A percentile compares a stretch with the other conserved stretches of the same genome.
These are phyloP conservation scores for Pecoramyces ruminantium DNA, from an alignment of 192 early-diverging fungal genomes.

Conservation along the genomic window DNA sequence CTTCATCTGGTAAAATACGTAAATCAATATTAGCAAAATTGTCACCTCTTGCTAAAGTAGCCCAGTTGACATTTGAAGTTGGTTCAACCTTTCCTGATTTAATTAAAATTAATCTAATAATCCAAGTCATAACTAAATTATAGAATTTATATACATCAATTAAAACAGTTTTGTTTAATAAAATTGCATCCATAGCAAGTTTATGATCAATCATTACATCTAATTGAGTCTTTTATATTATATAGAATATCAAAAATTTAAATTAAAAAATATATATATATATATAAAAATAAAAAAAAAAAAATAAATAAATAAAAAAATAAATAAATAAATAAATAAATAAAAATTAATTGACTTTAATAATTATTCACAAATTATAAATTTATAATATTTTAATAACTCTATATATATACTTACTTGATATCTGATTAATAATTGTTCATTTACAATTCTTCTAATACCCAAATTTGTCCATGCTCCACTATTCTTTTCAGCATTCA, in stretches of 20 bases:
- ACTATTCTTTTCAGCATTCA: conserved; percentile 33
- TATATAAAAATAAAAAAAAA: too few species aligned
- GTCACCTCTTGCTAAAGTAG: conserved; percentile 8
- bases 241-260: too few species aligned
- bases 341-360: too few species aligned
- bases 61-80: background rate
- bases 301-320: too few species aligned
- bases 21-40: conserved; percentile 15
- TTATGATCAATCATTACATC: conserved; percentile 47
- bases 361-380: too few species aligned
- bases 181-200: conserved; percentile 54
- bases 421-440: conserved; percentile 32
- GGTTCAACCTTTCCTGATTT: conserved; percentile 4
- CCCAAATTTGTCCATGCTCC: conserved; percentile 12
- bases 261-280: too few species aligned
- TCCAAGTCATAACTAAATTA: conserved; percentile 75
- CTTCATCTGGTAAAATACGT: conserved; percentile 25
- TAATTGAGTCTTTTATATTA: conserved; percentile 38
- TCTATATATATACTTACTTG: conserved; percentile 9
- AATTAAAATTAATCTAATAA: conserved; percentile 46
- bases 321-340: too few species aligned
- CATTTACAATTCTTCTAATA: conserved; percentile 11
- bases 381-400: background rate
- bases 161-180: conserved; percentile 58
- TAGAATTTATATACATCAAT: conserved; percentile 57